These are phyloP conservation scores for Chrysoporthe austroafricana DNA, from an alignment of 2,329 filamentous ascomycete genomes.

Conservation along the genomic window DNA sequence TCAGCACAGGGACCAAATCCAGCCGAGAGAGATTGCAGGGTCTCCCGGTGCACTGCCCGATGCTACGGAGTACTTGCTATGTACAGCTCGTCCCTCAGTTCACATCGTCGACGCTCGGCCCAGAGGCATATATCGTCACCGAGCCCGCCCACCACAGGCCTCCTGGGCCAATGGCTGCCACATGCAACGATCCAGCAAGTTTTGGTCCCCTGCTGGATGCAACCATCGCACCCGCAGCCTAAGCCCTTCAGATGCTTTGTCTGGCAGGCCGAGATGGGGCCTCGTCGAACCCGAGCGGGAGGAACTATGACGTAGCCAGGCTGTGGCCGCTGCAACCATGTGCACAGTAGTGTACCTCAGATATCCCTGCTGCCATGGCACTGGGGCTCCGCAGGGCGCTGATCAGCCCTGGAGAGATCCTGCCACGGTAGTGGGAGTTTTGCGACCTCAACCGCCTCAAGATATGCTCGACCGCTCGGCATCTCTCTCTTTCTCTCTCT, in stretches of 20 bases:
- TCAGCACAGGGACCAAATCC: not conserved
- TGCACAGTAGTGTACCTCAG: not conserved
- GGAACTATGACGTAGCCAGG: constrained; percentile 5
- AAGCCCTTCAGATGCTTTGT: not conserved
- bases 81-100: not conserved
- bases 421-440: too few species aligned
- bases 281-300: not conserved
- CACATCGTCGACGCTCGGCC: not conserved
- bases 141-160: not conserved
- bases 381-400: too few species aligned
- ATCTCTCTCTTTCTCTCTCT: too few species aligned
- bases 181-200: constrained; percentile 9
- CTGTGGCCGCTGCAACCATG: not conserved
- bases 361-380: too few species aligned
- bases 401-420: too few species aligned
- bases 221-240: constrained; percentile 6
- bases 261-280: not conserved
- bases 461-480: too few species aligned
- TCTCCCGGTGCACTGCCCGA: not conserved
- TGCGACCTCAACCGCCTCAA: too few species aligned
- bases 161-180: not conserved
- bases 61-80: not conserved
- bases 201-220: not conserved
- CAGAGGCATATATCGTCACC: not conserved
- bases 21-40: not conserved